phyloP scores from a whole-genome alignment of 1,139 yeast genomes.

The Geotrichum cucujoidarum region DNA sequence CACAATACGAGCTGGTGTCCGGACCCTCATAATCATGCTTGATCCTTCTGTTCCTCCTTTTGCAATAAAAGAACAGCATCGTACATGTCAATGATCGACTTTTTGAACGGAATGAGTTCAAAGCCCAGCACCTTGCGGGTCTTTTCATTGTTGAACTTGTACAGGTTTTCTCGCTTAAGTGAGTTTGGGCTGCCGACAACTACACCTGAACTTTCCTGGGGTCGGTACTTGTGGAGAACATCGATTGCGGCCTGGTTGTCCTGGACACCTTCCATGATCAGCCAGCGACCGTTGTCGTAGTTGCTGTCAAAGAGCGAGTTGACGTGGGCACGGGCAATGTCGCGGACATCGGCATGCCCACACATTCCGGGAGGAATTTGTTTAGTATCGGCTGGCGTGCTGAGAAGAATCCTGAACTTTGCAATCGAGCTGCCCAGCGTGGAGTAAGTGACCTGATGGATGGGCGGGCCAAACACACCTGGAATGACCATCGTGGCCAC shows the following conservation, averaged over 20 bases:
- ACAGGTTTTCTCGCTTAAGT: not conserved
- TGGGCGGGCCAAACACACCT: constrained; percentile 46
- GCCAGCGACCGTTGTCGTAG: constrained; percentile 39
- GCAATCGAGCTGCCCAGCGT: constrained; percentile 30
- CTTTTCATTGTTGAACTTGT: not conserved
- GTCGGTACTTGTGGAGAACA: constrained; percentile 9
- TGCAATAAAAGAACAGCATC: constrained; percentile 1
- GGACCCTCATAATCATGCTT: no score
- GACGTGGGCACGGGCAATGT: constrained; percentile 10
- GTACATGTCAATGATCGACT: not conserved
- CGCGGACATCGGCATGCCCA: constrained; percentile 9
- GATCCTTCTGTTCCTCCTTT: not conserved
- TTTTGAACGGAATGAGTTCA: not conserved
- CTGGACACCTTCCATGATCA: constrained; percentile 33
- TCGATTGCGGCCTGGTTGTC: constrained; percentile 34
- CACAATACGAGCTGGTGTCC: no score
- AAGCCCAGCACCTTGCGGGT: not conserved
- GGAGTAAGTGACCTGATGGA: constrained; percentile 27
- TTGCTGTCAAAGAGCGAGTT: constrained; percentile 21
- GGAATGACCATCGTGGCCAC: constrained; percentile 44
- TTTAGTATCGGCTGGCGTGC: not conserved
- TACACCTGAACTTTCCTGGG: not conserved
- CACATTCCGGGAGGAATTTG: not conserved
- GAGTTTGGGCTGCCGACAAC: not conserved
- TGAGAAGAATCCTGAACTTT: not conserved